A percentile compares a stretch with the other conserved stretches of the same genome.
phyloP scores from a whole-genome alignment of 768 basidiomycete species.

The Mycena belliarum region DNA sequence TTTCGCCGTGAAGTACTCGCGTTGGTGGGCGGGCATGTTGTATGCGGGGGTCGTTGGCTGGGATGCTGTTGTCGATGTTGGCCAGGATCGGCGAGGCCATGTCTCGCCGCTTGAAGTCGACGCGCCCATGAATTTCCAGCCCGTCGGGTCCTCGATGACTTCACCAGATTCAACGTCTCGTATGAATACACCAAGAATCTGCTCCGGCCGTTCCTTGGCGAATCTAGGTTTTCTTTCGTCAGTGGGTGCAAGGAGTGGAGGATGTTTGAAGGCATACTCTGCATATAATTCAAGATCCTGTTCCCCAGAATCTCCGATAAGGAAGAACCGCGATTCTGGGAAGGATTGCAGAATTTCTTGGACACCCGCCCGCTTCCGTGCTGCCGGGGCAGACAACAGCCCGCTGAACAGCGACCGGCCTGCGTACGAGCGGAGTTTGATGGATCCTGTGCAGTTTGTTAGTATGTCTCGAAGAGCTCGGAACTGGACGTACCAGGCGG shows the following conservation, averaged over 20 bases:
- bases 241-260: background rate
- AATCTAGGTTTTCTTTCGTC: constrained; percentile 35
- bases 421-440: constrained; percentile 83
- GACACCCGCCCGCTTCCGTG: constrained; percentile 80
- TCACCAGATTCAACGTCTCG: constrained; percentile 59
- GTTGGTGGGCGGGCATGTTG: background rate
- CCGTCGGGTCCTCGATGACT: constrained; percentile 66
- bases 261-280: constrained; percentile 38
- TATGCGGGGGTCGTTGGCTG: constrained; percentile 2
- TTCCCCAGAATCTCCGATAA: constrained; percentile 92
- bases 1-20: constrained; percentile 23
- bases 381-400: constrained; percentile 78
- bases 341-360: constrained; percentile 78
- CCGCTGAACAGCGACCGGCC: constrained; percentile 83
- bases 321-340: constrained; percentile 72
- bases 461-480: background rate
- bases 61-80: background rate
- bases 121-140: constrained; percentile 38
- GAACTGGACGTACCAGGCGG: constrained; percentile 51
- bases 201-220: constrained; percentile 65
- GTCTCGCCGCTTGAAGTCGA: constrained; percentile 3
- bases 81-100: constrained; percentile 1
- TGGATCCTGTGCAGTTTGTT: constrained; percentile 50
- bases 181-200: constrained; percentile 81
- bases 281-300: constrained; percentile 94